Base-by-base conservation (phyloP, 2,329 filamentous ascomycete genomes). In the Calonectria honghensis region DNA sequence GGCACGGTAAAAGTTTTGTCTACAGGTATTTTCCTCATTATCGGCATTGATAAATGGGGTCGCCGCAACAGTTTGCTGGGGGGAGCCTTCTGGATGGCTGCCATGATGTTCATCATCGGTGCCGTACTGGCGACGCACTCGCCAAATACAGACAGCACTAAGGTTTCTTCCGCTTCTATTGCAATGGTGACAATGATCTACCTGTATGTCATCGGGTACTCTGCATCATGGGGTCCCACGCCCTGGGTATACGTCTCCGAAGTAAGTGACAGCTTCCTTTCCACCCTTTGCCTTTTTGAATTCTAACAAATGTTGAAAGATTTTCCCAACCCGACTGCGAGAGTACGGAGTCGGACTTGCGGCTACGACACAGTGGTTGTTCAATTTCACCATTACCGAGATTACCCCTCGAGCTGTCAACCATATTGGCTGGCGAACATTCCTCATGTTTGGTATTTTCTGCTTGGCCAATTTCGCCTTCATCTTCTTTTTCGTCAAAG, bases 331-430 rank as follows among this genome's bases (percentile, higher is more conserved):
- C 18, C 70, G 75, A 4, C 61, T 77, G 20, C 76, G 76, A 20
- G 71, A 73, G 13, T 77, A 77, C 48, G 75, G 75, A 78, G 91
- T 94, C 7, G 88, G 91, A 1, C 86, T 93, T 57, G 92, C 89
- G 0, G 91, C 92, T 2, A 89, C 91, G 1, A 93, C 90, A 0
- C 91, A 94, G 79, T 93, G 92, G 91, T 80, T 94, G 4, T 93
- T 94, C 82, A 94, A 94, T 79, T 92, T 94, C 72, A 90, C 93
- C 4, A 91, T 94, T 29, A 68, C 66, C 10, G 50, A 57, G n/a
- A 66, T 79, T 24, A 78, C 76, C 0, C 77, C 77, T 4, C 61
- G 51, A 6, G 74, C 74, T 27, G 66, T 79, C 39, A 73, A 76
- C 51, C 64, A 77, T 52, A 75, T 72, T 51, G 77, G 75, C 24